phyloP scores from a whole-genome alignment of 2,329 filamentous ascomycete genomes.

The Alternaria arbusti region DNA sequence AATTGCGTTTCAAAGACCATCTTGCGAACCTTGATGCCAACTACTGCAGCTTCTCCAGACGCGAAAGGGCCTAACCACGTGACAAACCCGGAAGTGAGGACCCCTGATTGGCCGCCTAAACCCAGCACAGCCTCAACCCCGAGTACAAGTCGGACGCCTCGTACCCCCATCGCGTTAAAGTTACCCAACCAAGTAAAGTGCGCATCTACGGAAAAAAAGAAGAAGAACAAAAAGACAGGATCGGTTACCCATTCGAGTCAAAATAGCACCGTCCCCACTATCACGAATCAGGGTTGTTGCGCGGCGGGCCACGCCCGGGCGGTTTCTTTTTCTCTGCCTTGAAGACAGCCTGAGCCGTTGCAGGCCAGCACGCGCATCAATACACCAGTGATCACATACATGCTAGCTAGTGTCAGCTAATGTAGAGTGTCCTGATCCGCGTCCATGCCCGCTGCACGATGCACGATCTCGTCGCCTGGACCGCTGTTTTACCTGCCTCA shows the following conservation, averaged over 20 bases:
- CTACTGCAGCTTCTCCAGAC: background rate
- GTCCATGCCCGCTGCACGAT: slow-evolving; percentile 1
- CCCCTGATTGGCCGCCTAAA: slow-evolving; percentile 2
- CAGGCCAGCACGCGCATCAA: background rate
- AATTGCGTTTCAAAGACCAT: background rate
- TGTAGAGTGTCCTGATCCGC: background rate
- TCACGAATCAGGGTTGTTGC: background rate
- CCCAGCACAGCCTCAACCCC: slow-evolving; percentile 9
- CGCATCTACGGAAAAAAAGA: background rate
- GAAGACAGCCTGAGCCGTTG: slow-evolving; percentile 12
- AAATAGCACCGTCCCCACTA: background rate
- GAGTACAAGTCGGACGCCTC: slow-evolving; percentile 9
- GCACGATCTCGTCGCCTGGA: slow-evolving; percentile 2
- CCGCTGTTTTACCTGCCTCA: slow-evolving; percentile 2
- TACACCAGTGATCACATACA: background rate
- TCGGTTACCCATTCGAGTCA: background rate
- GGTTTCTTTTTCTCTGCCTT: slow-evolving; percentile 9
- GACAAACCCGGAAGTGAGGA: background rate
- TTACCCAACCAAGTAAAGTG: background rate
- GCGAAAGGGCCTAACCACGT: background rate
- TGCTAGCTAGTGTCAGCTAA: background rate
- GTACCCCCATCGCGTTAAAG: background rate
- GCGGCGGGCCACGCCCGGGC: background rate
- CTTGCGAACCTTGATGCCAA: background rate
- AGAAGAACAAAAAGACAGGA: background rate